Evolutionary conservation across 2,329 filamentous ascomycete species (phyloP), one percentile per base, ranked within the genome.

Genomic region (Alternaria brassicae): DNA sequence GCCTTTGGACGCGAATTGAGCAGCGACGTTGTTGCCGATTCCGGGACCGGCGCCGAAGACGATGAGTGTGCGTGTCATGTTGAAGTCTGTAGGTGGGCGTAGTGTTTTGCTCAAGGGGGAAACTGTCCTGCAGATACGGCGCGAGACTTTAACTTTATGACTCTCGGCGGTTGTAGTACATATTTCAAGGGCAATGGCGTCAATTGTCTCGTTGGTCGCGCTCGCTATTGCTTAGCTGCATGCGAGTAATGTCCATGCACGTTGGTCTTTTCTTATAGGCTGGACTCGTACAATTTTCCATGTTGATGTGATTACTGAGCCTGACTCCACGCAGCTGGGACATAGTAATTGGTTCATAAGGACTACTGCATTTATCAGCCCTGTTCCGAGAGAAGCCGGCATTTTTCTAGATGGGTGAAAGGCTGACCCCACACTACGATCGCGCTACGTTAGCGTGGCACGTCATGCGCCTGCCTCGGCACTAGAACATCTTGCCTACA

Each of bases 41-140:
- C 82, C 82, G 0, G 82, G 81, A 12, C 82, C 82, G 15, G 80
- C 78, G 60, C 82, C 82, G 49, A 85, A 77, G 49, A 83, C 63
- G 49, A 81, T 61, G 17, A 80, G 66, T 13, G 75, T 67, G 27
- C 69, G 65, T 54, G 67, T 39, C 62, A 65, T 69, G 17, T 23
- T 17, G 51, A 4, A 28, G 21, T 32, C 4, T 23, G 2, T 23
- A 34, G n/a, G 12, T 37, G n/a, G 12, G 12, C 4, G 19, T 2
- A 7, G 28, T 3, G 9, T 1, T 17, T 32, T 13, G 27, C 27
- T n/a, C 17, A 19, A 13, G 2, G 2, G 9, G 1, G n/a, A 28
- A 39, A n/a, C 17, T 15, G 21, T 19, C 3, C 3, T 27, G 7
- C 13, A 7, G 3, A 23, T 28, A 10, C n/a, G 17, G 27, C 21